Base-by-base conservation (phyloP, 352 stramenopile species). In the Phytophthora melonis region DNA sequence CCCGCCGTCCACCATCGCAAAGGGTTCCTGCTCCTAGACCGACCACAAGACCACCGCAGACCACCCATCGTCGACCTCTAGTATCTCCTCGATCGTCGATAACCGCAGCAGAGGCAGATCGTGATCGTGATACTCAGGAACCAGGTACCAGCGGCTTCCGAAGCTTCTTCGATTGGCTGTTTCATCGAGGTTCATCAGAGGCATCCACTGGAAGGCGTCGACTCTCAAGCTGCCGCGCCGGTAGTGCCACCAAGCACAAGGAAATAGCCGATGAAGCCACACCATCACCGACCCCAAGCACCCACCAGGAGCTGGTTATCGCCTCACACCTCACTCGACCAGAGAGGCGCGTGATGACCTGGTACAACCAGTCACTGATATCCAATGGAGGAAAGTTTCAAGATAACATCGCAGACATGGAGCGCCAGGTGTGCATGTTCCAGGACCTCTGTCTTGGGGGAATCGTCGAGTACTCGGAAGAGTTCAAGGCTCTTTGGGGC, bases 381-480 rank as follows among this genome's bases (percentile, higher is more conserved):
- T 36, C 60, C 7, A 66, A 77, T 11, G 74, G 77, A 47, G 76
- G 68, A 1, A 39, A 71, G 1, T 71, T 65, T 13, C n/a, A 49
- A 23, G 63, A 80, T 5, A 76, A 68, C 32, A 70, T 81, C 5
- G 77, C 68, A 9, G 78, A 89, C 49, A 71, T 88, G 54, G 80
- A 89, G 45, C 75, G 73, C 55, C 85, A 88, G 71, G 47, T 80
- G 36, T 85, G 82, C 54, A 70, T 82, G 75, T 82, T 87, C 58
- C 72, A 89, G 36, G 76, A 84, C 7, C 68, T 83, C 27, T 89
- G 82, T 66, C 79, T 88, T 7, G 80, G 80, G 25, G 80, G 80
- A 9, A 70, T 77, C 5, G 34, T 67, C 3, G 70, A 85, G 30
- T 88, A 81, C 53, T 68, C 70, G 8, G 43, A 74, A 0, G 80